These are phyloP conservation scores for Silene latifolia DNA, from an alignment of 148 eudicot genomes.

Conservation along the genomic window DNA sequence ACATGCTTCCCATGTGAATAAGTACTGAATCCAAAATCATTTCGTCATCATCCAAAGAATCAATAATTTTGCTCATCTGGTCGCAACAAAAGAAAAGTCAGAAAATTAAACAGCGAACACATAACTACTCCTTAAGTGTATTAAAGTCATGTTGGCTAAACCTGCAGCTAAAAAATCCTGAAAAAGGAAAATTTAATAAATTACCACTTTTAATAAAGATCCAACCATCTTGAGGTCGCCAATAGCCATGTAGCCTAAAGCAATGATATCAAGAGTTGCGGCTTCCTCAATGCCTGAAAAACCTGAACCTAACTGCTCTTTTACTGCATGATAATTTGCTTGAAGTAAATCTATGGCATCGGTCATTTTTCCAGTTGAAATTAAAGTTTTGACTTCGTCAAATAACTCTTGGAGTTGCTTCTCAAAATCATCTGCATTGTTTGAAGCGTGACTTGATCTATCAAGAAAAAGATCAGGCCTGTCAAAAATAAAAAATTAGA, in stretches of 20 bases:
- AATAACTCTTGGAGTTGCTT: conserved; percentile 67
- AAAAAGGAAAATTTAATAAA: conserved; percentile 15
- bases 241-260: conserved; percentile 66
- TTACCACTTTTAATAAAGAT: conserved; percentile 56
- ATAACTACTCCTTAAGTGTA: neutral
- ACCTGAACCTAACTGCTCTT: conserved; percentile 65
- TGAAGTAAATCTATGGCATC: conserved; percentile 67
- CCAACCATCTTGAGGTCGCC: conserved; percentile 59
- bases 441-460: conserved; percentile 34
- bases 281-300: conserved; percentile 71
- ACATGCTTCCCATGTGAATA: conserved; percentile 88
- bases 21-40: conserved; percentile 66
- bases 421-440: conserved; percentile 53
- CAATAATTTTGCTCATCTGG: conserved; percentile 62
- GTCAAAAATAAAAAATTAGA: conserved; percentile 23
- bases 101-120: neutral
- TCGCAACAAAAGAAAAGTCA: conserved; percentile 7
- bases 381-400: conserved; percentile 71
- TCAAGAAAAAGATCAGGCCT: conserved; percentile 45
- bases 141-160: neutral
- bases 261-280: conserved; percentile 70
- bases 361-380: conserved; percentile 53
- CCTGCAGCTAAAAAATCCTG: neutral
- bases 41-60: conserved; percentile 50
- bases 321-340: conserved; percentile 76